phyloP scores from a whole-genome alignment of 83 land plant species.

The Picea abies region DNA sequence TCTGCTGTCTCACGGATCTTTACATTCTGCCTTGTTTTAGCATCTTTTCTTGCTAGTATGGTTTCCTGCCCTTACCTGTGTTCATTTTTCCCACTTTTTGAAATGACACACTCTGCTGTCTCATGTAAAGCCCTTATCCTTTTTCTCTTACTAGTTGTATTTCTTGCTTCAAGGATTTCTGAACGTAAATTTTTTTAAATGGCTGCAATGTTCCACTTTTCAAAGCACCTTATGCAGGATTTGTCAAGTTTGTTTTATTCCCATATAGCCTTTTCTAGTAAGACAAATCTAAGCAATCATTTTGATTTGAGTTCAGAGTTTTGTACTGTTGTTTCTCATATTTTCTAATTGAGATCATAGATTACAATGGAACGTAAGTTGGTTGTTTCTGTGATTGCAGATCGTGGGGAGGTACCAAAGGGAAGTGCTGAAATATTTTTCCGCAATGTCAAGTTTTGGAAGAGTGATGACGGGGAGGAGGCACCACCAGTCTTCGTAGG shows the following conservation, averaged over 20 bases:
- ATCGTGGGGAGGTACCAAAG: conserved; percentile 91
- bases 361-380: no score
- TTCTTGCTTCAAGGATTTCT: not conserved
- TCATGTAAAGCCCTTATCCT: not conserved
- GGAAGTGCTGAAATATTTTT: conserved; percentile 98
- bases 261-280: not conserved
- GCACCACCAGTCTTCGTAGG: conserved; percentile 99
- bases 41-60: no score
- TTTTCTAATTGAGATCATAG: not conserved
- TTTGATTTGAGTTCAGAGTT: not conserved
- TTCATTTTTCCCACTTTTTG: not conserved
- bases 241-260: not conserved
- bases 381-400: conserved; percentile 40
- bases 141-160: not conserved
- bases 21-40: no score
- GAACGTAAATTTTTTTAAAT: not conserved
- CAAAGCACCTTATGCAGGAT: not conserved
- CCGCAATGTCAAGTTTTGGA: conserved; percentile 98
- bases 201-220: not conserved
- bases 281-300: not conserved
- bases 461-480: conserved; percentile 91
- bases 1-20: no score
- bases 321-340: not conserved
- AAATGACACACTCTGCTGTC: not conserved
- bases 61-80: not conserved